Conservation (phyloP, 2,329 filamentous ascomycete genomes). For the Gaeumannomyces tritici region DNA sequence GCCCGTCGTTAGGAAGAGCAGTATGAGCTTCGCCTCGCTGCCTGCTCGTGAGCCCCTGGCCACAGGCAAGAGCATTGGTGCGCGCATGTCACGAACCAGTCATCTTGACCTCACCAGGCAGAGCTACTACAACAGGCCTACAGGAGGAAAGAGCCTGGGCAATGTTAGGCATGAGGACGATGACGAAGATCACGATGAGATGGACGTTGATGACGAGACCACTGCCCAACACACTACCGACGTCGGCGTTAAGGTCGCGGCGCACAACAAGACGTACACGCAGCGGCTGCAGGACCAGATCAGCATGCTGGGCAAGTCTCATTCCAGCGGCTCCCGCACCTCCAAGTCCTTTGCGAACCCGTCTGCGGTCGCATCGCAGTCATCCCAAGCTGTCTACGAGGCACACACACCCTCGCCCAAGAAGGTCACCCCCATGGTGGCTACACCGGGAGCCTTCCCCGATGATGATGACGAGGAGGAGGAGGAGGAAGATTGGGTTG, state of each 20-base stretch:
- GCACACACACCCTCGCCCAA: conserved; percentile 21
- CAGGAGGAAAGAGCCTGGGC: conserved; percentile 64
- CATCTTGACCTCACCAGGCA: conserved; percentile 64
- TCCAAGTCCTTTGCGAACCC: conserved; percentile 38
- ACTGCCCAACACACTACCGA: conserved; percentile 33
- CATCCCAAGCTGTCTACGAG: conserved; percentile 6
- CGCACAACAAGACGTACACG: conserved; percentile 83
- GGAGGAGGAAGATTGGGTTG: conserved; percentile 55
- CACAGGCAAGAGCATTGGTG: conserved; percentile 73
- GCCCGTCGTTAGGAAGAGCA: conserved; percentile 81
- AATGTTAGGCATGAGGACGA: conserved; percentile 32
- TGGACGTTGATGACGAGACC: conserved; percentile 37
- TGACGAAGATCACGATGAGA: conserved; percentile 40
- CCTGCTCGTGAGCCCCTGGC: conserved; percentile 83
- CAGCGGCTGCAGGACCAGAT: conserved; percentile 90
- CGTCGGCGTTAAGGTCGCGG: conserved; percentile 35
- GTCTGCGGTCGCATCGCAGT: conserved; percentile 18
- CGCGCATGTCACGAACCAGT: conserved; percentile 64
- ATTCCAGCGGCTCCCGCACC: conserved; percentile 34
- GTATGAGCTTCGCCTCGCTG: conserved; percentile 85
- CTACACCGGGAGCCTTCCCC: conserved; percentile 51
- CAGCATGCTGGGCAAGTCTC: conserved; percentile 56
- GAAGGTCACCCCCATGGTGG: conserved; percentile 17
- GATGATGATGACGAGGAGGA: conserved; percentile 44
- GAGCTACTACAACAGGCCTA: conserved; percentile 65